Conservation (phyloP, 768 basidiomycete species). For the Serendipita vermifera region DNA sequence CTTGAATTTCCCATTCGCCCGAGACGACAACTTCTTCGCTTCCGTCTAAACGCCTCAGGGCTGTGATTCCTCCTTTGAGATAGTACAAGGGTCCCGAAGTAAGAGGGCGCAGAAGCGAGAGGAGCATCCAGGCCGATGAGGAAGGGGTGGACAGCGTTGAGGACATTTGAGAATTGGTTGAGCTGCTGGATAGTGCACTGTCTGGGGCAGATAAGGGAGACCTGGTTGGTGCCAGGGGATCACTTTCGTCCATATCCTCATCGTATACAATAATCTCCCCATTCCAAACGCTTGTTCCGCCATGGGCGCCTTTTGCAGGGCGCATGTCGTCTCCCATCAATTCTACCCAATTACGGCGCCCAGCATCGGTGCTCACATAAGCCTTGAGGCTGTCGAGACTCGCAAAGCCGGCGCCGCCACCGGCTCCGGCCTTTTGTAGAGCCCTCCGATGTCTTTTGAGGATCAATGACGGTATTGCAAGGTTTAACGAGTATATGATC, state of each 20-base stretch:
- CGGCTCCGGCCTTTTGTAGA: constrained; percentile 30
- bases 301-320: constrained; percentile 19
- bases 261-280: constrained; percentile 66
- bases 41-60: constrained; percentile 44
- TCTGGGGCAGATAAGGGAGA: too few species aligned
- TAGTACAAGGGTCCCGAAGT: constrained; percentile 33
- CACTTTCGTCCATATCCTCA: constrained; percentile 60
- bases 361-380: constrained; percentile 69
- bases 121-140: constrained; percentile 55
- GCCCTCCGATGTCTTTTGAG: constrained; percentile 72
- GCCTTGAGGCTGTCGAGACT: constrained; percentile 57
- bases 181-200: not conserved
- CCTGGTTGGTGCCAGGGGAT: constrained; percentile 22
- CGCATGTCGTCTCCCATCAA: constrained; percentile 29
- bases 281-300: constrained; percentile 41
- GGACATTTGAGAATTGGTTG: not conserved
- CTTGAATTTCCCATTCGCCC: constrained; percentile 21
- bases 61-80: constrained; percentile 57
- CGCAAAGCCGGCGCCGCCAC: constrained; percentile 45
- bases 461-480: constrained; percentile 82
- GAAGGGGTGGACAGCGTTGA: constrained; percentile 29
- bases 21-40: constrained; percentile 41
- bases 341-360: constrained; percentile 57
- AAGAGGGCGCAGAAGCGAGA: constrained; percentile 49
- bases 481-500: constrained; percentile 59